Conservation (phyloP, 805 yeast genomes). For the Jamesozyma spencerorum region DNA sequence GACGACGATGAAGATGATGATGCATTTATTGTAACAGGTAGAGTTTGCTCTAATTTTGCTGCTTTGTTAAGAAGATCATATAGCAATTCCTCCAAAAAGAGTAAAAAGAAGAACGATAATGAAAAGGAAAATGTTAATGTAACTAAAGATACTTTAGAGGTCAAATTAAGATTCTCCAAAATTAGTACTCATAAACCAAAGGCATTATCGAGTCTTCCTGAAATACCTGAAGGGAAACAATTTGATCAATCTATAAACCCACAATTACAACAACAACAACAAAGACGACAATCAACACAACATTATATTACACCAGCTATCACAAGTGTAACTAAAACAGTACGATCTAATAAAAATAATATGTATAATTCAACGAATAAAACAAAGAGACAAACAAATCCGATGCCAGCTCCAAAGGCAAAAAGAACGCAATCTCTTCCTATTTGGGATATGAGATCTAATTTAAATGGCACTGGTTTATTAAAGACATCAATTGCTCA, state of each 20-base stretch:
- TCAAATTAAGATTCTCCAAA: conserved; percentile 27
- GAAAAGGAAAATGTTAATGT: background rate
- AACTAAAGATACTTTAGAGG: conserved; percentile 25
- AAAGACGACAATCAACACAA: background rate
- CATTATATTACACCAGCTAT: background rate
- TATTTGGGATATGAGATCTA: conserved; percentile 23
- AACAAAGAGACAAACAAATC: conserved; percentile 31
- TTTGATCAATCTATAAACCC: background rate
- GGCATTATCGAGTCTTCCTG: background rate
- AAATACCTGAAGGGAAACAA: background rate
- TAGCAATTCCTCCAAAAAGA: conserved; percentile 13
- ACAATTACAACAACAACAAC: background rate
- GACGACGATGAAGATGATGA: conserved; percentile 18
- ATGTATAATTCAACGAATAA: background rate
- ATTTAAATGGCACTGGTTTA: conserved; percentile 10
- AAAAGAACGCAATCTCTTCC: conserved; percentile 39
- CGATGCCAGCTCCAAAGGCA: conserved; percentile 40
- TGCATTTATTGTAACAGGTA: conserved; percentile 24
- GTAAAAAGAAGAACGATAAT: conserved; percentile 6
- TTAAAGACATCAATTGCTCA: conserved; percentile 28
- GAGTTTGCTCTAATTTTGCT: conserved; percentile 30
- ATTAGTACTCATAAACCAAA: conserved; percentile 10
- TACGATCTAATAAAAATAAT: background rate
- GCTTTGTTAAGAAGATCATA: conserved; percentile 26
- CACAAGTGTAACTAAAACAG: conserved; percentile 1